Base-by-base conservation (phyloP, 495 filamentous ascomycete species). In the Daldinia caldariorum region DNA sequence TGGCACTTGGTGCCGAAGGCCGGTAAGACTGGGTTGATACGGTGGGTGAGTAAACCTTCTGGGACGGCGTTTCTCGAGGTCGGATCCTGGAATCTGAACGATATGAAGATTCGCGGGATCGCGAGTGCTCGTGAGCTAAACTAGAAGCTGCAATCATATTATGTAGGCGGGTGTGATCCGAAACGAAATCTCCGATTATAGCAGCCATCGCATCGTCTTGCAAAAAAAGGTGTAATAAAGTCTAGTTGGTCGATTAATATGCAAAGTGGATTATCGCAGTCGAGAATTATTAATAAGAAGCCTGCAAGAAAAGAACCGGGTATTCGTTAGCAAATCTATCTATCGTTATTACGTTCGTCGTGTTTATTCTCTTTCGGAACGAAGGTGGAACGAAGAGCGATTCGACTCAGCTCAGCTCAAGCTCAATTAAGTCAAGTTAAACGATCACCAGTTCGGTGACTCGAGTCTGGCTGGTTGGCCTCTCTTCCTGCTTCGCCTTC, bases 131-230 rank as follows among this genome's bases (percentile, higher is more conserved):
- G 66, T 77, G 73, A 39, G 75, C 66, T 70, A 67, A 74, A 32
- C 75, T 69, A 26, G 81, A 67, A 10, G 75, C 66, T 14, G 76
- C 76, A 60, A 84, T 82, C 79, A 83, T 80, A 54, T 74, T 79
- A 70, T 85, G 81, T 51, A 83, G 82, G 61, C 79, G 77, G 56
- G 82, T 76, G 35, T 76, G 76, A 58, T 85, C 81, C 54, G 82
- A 70, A 64, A 79, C 80, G 65, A 78, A 81, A 69, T 85, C 82
- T 72, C 82, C 79, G 38, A 83, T 81, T 71, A 83, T 39, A 64
- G 83, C 77, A 54, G 82, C 83, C 82, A 84, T 85, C 66, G 76
- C 77, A 79, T 78, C 69, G 70, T 64, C 38, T 73, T 67, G 18
- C 7, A 43, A 29, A 41, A 49, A 29, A 41, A 49, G 0, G 29